Evolutionary conservation across 768 basidiomycete genomes (phyloP), one percentile per base, ranked within the genome.

Genomic region (Strobilomyces confusus): DNA sequence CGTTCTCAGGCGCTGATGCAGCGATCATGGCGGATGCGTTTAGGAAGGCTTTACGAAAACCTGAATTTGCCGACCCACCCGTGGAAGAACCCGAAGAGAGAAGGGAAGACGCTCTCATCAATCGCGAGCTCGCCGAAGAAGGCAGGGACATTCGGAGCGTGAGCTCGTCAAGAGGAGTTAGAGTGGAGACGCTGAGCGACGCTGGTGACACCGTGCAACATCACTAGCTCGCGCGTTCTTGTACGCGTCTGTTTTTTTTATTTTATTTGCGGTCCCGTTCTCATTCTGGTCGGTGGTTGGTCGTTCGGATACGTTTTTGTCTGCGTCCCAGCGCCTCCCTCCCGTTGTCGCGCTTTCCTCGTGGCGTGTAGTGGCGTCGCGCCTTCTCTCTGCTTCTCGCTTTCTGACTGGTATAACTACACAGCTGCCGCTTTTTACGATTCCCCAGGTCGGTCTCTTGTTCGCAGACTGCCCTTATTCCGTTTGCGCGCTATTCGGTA

Each of bases 11-110:
- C 19, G 85, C 87, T 20, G 92, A 95, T 69, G 93, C 93, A 49
- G 90, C 89, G 36, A 89, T 93, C 66, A 90, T 95, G 83, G 92
- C 92, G 37, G 86, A 92, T 73, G 93, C 93, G 7, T 95, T 95
- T 73, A 78, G 93, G 63, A 83, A 87, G 68, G 89, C 88, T 58
- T 74, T 95, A 64, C 79, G 92, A 67, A 92, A 92, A 68, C 92
- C 93, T 11, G 91, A 92, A 65, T 95, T 94, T 69, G 79, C 85
- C n/a, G 80, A 70, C 19, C 67, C 77, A 49, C 79, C 84, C 4
- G 78, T 84, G 14, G 87, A 89, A 62, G 90, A 91, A 65, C 62
- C 58, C 26, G 68, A 69, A 36, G 85, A 81, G 26, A 63, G 67
- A 25, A 71, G 69, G 52, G 70, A 72, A 40, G 76, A 78, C 38